Evolutionary conservation across 2,329 filamentous ascomycete species (phyloP), one percentile per base, ranked within the genome.

Genomic region (Alternaria longipes): DNA sequence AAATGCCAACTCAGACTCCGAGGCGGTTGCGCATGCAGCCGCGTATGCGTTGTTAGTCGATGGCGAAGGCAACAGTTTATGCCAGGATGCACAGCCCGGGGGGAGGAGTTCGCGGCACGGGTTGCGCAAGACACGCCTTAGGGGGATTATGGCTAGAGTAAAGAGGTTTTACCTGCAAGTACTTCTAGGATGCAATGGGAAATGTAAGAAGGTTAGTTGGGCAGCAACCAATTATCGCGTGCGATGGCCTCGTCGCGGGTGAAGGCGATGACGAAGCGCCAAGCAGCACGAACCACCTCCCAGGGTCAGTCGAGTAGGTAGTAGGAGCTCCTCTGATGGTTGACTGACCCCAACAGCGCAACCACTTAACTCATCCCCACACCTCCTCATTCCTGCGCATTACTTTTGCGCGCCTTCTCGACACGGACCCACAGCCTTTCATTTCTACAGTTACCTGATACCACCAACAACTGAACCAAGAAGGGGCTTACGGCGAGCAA

Each of bases 1-100:
- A 22, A 46, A 49, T 71, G 68, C 65, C 72, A 75, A 57, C 71
- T 71, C 72, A 73, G 55, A 61, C 24, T 28, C 51, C 51, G 51
- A 59, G 46, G 54, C 56, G 65, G 67, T 70, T 73, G 67, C 65
- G 68, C 71, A 72, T 76, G 75, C 72, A 74, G 73, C 70, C 73
- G 72, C 66, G 70, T 76, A 62, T 76, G 75, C 66, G 73, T 73
- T 75, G 74, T 69, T 56, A 46, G 38, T 38, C 64, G 55, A 54
- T 52, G 42, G 64, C 59, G 28, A 56, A 70, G 67, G 65, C 67
- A 70, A 56, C 68, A 57, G 63, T 65, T 20, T 62, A 60, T 49
- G 57, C 41, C 26, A 41, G 56, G 40, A 54, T 47, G 46, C 32
- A 40, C 53, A 51, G 53, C 40, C 53, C 32, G 34, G 12, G 41